Evolutionary conservation across 305 asterid species (phyloP).

Genomic region (Fraxinus sp.): DNA sequence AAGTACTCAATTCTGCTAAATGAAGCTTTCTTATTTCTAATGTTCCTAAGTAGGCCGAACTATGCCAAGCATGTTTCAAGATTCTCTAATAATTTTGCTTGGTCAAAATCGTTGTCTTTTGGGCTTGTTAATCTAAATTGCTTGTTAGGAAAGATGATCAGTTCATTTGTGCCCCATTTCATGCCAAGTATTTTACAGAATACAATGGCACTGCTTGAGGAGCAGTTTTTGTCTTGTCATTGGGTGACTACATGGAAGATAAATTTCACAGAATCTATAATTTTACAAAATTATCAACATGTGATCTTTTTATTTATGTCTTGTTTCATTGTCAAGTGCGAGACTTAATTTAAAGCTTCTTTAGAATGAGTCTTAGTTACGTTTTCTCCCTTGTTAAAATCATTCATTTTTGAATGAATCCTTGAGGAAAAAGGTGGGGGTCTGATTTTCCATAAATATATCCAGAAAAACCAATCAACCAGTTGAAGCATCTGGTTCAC

Average conservation of each 20-base stretch:
- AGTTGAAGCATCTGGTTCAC: background rate
- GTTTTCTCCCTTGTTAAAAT: background rate
- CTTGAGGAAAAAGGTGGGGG: background rate
- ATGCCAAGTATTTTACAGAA: conserved; percentile 6
- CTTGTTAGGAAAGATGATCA: conserved; percentile 19
- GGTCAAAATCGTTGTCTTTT: background rate
- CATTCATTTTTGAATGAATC: background rate
- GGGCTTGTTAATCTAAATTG: conserved; percentile 11
- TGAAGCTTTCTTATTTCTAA: background rate
- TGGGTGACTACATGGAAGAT: background rate
- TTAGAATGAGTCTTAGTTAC: background rate
- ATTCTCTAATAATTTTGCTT: background rate
- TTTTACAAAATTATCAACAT: background rate
- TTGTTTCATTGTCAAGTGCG: background rate
- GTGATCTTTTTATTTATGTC: background rate
- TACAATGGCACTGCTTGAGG: background rate
- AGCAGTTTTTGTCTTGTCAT: background rate
- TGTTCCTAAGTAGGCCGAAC: background rate
- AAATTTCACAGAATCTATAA: background rate
- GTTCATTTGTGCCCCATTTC: conserved; percentile 16
- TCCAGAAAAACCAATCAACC: background rate
- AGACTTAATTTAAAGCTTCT: background rate
- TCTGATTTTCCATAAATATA: background rate
- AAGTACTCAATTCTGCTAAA: conserved; percentile 10
- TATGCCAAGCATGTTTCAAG: background rate